A percentile compares a stretch with the other conserved stretches of the same genome.
Evolutionary conservation across 768 basidiomycete genomes (phyloP).

Genomic region (Sporobolomyces pararoseus): DNA sequence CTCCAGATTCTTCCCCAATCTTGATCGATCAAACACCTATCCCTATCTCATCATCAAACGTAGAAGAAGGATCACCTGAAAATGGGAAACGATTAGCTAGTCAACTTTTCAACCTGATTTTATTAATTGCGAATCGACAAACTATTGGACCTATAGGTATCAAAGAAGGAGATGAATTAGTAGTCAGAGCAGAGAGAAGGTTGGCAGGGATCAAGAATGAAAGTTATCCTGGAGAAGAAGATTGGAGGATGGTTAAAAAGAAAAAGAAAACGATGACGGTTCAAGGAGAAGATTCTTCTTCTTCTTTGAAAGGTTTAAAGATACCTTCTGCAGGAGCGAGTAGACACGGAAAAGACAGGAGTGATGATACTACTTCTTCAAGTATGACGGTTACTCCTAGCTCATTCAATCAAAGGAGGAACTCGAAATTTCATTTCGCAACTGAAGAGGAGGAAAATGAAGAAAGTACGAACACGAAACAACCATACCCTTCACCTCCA

Average conservation of each 20-base stretch:
- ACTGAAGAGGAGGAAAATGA: not conserved
- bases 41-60: not conserved
- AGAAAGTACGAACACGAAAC: not conserved
- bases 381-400: conserved; percentile 17
- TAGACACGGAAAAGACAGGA: conserved; percentile 1
- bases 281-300: too few species aligned
- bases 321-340: too few species aligned
- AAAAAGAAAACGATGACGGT: not conserved
- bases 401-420: not conserved
- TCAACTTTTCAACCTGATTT: not conserved
- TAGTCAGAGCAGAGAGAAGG: conserved; percentile 14
- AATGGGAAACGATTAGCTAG: not conserved
- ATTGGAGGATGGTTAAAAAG: conserved; percentile 31
- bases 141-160: conserved; percentile 13
- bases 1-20: conserved; percentile 6
- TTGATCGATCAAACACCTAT: conserved; percentile 4
- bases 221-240: not conserved
- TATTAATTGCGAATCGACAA: not conserved
- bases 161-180: conserved; percentile 36
- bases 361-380: not conserved
- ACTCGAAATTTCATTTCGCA: conserved; percentile 20
- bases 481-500: conserved; percentile 23
- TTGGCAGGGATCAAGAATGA: conserved; percentile 9
- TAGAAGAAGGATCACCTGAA: not conserved
- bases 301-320: too few species aligned